Base-by-base conservation (phyloP, 768 basidiomycete species). In the Hemileccinum rubropunctum region DNA sequence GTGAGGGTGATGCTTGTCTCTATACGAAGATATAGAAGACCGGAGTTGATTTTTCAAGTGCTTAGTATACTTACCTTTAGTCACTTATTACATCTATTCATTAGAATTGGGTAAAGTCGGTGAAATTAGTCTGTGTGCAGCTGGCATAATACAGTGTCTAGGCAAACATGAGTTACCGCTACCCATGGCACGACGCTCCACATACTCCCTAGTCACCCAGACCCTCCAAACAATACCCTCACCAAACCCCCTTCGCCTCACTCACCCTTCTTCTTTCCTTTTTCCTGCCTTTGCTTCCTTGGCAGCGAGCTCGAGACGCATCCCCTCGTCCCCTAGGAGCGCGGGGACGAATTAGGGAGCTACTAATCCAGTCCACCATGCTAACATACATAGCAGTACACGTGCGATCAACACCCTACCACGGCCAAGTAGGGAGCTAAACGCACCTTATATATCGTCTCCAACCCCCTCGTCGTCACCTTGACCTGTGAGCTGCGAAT, bases 371-470 rank as follows among this genome's bases (percentile, higher is more conserved):
- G 64, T 9, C 85, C 83, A n/a, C 84, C 84, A 54, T 83, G 73
- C 85, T 86, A 42, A 9, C 35, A n/a, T n/a, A n/a, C n/a, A n/a
- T n/a, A n/a, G n/a, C n/a, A 86, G 57, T 76, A 90, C 37, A 78
- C 35, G 17, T 14, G 17, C 18, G 17, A 12, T 51, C 42, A 54
- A 41, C 42, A 12, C n/a, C 21, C 14, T 23, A 5, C 28, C 14
- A 5, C 13, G 8, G 33, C 15, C 18, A 36, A 23, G 21, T 8
- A 23, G 18, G 18, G 18, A 3, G 4, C 74, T 21, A 13, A 12
- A 55, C 73, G 17, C 51, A 88, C 89, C 80, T 92, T 94, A 62
- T 90, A 83, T 39, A 95, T 89, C 8, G 88, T 91, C 66, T 78
- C 80, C 61, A 95, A 64, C 4, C 89, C 89, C 23, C 86, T 71